A percentile compares a stretch with the other conserved stretches of the same genome.
Evolutionary conservation across 2,329 filamentous ascomycete genomes (phyloP).

Genomic region (Aureobasidium sp.): DNA sequence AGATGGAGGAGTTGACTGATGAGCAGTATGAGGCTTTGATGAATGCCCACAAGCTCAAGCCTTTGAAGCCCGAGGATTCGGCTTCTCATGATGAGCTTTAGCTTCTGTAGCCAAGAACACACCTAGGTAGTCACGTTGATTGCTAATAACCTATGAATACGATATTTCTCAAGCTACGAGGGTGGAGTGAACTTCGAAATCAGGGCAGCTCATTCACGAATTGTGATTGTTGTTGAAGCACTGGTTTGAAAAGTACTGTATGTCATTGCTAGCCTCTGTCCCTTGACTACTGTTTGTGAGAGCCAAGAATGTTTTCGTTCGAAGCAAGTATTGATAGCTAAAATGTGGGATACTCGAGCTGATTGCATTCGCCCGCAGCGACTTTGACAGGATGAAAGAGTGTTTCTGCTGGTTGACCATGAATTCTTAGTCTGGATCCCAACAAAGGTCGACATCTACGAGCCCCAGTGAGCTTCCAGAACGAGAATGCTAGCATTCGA

Average conservation of each 20-base stretch:
- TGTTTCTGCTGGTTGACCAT: too few relatives aligned
- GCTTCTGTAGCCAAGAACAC: background rate
- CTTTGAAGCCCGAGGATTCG: constrained; percentile 7
- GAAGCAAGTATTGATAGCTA: too few relatives aligned
- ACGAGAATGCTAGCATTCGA: background rate
- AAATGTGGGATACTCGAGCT: too few relatives aligned
- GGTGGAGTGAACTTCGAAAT: background rate
- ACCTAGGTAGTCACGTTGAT: background rate
- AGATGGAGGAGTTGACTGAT: constrained; percentile 30
- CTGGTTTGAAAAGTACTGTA: background rate
- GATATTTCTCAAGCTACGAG: background rate
- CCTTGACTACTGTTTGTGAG: too few relatives aligned
- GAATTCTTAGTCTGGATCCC: too few relatives aligned
- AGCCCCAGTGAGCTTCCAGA: background rate
- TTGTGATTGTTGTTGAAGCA: too few relatives aligned
- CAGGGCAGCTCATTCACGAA: background rate
- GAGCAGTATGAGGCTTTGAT: constrained; percentile 27
- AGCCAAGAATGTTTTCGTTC: too few relatives aligned
- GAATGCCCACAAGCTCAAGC: constrained; percentile 16
- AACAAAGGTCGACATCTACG: background rate
- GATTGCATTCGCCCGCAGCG: too few relatives aligned
- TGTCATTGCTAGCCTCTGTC: background rate
- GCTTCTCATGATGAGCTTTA: constrained; percentile 27
- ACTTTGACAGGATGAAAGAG: too few relatives aligned
- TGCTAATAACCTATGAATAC: background rate